Conservation (phyloP, 2,329 filamentous ascomycete species). For the Torrubiellomyces zombiae region DNA sequence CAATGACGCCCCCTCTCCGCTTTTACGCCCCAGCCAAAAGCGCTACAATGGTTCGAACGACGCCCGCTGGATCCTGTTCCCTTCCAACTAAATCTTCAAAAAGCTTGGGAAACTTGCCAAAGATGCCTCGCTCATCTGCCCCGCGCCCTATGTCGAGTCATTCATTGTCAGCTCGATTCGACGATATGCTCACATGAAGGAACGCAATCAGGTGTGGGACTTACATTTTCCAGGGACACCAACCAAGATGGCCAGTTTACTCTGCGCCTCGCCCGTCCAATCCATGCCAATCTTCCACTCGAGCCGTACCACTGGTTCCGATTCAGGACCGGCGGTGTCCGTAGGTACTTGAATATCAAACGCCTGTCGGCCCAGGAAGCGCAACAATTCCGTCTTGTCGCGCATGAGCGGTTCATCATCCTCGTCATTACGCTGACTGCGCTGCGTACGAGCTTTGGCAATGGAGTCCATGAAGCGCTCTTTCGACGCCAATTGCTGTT, state of each 20-base stretch:
- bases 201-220: too few relatives aligned
- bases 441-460: conserved; percentile 9
- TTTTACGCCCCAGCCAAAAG: conserved; percentile 32
- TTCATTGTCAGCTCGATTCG: conserved; percentile 6
- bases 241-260: conserved; percentile 34
- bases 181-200: background rate
- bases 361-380: conserved; percentile 34
- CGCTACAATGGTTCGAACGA: conserved; percentile 43
- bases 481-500: conserved; percentile 25
- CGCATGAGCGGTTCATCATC: conserved; percentile 5
- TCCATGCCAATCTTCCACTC: conserved; percentile 51
- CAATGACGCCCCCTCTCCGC: too few relatives aligned
- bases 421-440: conserved; percentile 8
- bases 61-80: conserved; percentile 35
- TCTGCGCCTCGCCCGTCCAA: conserved; percentile 57
- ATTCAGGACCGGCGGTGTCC: conserved; percentile 15
- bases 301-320: conserved; percentile 31
- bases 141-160: conserved; percentile 40
- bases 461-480: conserved; percentile 11
- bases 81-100: conserved; percentile 43
- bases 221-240: conserved; percentile 47
- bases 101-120: conserved; percentile 40
- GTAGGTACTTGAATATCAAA: conserved; percentile 26
- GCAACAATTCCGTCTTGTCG: conserved; percentile 27
- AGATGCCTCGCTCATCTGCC: conserved; percentile 35